phyloP scores from a whole-genome alignment of 208 protist genomes.

The Sergeia podlipaevii region DNA sequence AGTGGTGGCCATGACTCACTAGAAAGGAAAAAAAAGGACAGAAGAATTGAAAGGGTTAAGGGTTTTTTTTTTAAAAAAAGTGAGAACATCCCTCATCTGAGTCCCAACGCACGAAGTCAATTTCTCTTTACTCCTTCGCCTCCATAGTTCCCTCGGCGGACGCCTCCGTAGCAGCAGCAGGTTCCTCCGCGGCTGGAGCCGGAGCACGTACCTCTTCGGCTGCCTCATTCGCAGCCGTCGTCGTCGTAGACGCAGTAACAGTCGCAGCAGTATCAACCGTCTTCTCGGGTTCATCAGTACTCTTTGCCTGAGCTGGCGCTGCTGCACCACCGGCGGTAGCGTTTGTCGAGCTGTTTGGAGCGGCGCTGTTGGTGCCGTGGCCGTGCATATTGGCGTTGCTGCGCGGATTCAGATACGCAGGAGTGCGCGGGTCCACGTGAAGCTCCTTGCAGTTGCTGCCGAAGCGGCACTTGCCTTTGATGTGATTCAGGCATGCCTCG shows the following conservation, averaged over 20 bases:
- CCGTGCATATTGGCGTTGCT: slow-evolving; percentile 34
- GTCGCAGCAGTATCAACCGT: neutral
- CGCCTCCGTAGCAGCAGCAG: too few relatives aligned
- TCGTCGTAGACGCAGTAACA: neutral
- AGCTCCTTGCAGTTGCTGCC: slow-evolving; percentile 82
- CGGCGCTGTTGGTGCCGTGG: slow-evolving; percentile 3
- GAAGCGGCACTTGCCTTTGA: slow-evolving; percentile 91
- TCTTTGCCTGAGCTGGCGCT: too few relatives aligned
- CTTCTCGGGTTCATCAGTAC: too few relatives aligned
- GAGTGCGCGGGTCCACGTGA: slow-evolving; percentile 66
- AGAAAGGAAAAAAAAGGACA: slow-evolving; percentile 15
- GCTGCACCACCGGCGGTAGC: too few relatives aligned
- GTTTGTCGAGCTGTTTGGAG: slow-evolving; percentile 1
- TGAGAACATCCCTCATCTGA: too few relatives aligned
- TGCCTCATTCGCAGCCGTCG: slow-evolving; percentile 1
- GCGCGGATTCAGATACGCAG: slow-evolving; percentile 46
- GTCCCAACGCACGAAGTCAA: too few relatives aligned
- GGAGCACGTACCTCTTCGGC: too few relatives aligned
- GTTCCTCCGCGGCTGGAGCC: too few relatives aligned
- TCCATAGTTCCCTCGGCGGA: too few relatives aligned
- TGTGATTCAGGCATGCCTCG: slow-evolving; percentile 85
- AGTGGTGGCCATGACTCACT: neutral
- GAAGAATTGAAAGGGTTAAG: too few relatives aligned
- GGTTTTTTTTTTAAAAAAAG: too few relatives aligned
- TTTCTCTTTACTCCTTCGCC: too few relatives aligned